A percentile compares a stretch with the other conserved stretches of the same genome.
These are phyloP conservation scores for Aspergillus clavatus DNA, from an alignment of 2,329 filamentous ascomycete species.

Conservation along the genomic window DNA sequence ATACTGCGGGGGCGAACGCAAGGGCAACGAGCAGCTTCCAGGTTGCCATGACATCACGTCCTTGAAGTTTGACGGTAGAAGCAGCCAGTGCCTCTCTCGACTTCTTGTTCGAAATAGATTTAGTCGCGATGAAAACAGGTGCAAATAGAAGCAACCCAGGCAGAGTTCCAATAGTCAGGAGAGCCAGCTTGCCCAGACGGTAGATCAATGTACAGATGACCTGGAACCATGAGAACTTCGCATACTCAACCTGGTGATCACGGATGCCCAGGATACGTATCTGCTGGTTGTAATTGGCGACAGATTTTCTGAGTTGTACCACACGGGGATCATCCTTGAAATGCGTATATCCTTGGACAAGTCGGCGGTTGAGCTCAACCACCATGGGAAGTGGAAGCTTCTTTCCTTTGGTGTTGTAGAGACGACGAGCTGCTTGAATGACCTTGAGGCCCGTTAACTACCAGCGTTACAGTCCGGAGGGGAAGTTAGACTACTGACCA, in stretches of 20 bases:
- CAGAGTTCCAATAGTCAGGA: constrained; percentile 75
- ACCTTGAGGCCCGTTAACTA: constrained; percentile 48
- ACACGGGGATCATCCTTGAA: constrained; percentile 91
- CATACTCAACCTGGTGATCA: constrained; percentile 92
- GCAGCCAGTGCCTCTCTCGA: constrained; percentile 77
- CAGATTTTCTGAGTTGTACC: constrained; percentile 65
- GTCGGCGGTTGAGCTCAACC: constrained; percentile 85
- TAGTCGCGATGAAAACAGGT: constrained; percentile 79
- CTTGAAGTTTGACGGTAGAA: constrained; percentile 83
- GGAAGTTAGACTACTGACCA: constrained; percentile 51
- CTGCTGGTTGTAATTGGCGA: constrained; percentile 81
- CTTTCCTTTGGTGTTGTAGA: constrained; percentile 93
- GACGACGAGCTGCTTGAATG: constrained; percentile 84
- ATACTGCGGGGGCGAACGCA: constrained; percentile 74
- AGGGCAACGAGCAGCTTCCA: constrained; percentile 91
- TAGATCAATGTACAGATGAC: constrained; percentile 75
- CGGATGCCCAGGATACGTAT: constrained; percentile 80
- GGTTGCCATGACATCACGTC: constrained; percentile 83
- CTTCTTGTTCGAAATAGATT: constrained; percentile 75
- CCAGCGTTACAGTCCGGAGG: not conserved
- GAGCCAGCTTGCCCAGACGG: constrained; percentile 68
- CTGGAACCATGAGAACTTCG: constrained; percentile 70
- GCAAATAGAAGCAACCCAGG: constrained; percentile 84
- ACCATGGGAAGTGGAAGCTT: constrained; percentile 88
- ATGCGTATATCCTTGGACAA: constrained; percentile 84